Evolutionary conservation across 169 alveolate species (phyloP), one percentile per base, ranked within the genome.

Genomic region (Ichthyophthirius multifiliis): DNA sequence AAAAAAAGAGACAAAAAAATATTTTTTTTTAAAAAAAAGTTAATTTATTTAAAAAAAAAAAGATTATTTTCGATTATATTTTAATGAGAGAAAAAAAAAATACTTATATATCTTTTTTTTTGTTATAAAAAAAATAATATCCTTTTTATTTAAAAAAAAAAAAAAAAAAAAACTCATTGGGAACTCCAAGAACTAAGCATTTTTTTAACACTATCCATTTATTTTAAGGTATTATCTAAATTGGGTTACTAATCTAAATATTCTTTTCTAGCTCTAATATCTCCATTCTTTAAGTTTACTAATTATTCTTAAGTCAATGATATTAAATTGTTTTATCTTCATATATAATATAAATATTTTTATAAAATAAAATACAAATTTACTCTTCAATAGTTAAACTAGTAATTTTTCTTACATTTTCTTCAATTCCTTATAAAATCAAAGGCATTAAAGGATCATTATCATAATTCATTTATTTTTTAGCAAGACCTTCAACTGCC

Each of bases 401-500:
- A 32, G 65, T 23, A n/a, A 81, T 67, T 46, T 71, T 73, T 44
- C 43, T 46, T 0, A 71, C 86, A 31, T 73, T 76, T 9, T 34
- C 73, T 55, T 35, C 41, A 32, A 81, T 67, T 1, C 76, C 39
- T 12, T 74, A 12, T 12, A 81, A 47, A 27, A 81, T 55, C 80
- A 73, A 31, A 16, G 76, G 45, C 31, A 81, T 47, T 5, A 81
- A 43, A 3, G 80, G 80, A 48, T 81, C 86, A 30, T 55, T 71
- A 34, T 73, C 76, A 41, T 81, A 81, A 12, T 76, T 63, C 86
- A 81, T 81, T 6, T 81, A 44, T 46, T 82, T 82, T 64, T 71
- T 43, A 32, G 81, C 43, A 13, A 81, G 6, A 43, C 86, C 86
- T n/a, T 62, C 76, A 41, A 81, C 35, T 9, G 86, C 86, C 23